Evolutionary conservation across 768 basidiomycete species (phyloP), one percentile per base, ranked within the genome.

Genomic region (Crucibulum laeve): DNA sequence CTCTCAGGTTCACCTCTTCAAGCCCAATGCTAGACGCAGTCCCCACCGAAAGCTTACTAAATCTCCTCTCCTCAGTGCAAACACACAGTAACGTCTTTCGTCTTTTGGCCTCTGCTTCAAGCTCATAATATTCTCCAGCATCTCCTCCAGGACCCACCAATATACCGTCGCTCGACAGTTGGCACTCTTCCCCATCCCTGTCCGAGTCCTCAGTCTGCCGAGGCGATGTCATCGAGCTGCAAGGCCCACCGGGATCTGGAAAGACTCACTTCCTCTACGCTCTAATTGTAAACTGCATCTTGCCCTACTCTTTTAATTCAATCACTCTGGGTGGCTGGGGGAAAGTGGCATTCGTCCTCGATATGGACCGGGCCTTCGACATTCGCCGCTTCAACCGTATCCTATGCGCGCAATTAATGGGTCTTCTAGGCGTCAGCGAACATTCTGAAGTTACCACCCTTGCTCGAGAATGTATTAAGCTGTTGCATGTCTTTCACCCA

Each of bases 261-360:
- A 93, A 92, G 64, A 83, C 86, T 2, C 84, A 85, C 49, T 64
- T 93, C n/a, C 62, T 90, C 21, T 84, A 84, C 56, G 73, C 77
- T 55, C 59, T 89, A 38, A 58, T 87, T 21, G 61, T 78, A 10
- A 71, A 68, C 17, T 80, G 84, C 51, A 66, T 89, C 43, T 60
- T 79, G 8, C 85, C 87, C 17, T 28, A 50, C 24, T 50, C 49
- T 18, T 49, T 65, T 48, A 38, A 53, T 28, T 59, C 55, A 22
- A 45, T 64, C 26, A 36, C 42, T 10, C 45, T 80, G n/a, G 74
- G 68, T 30, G 84, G 84, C 21, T 82, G 82, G 73, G 73, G 68
- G 34, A 83, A 80, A 57, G 71, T 71, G 45, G 87, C 80, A 15
- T 64, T 86, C 22, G 62, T 91, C 43, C 71, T 83, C 48, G 90